Percentiles rank a stretch among this genome's conserved stretches.
Conservation (phyloP, 139 green algal species). For the Eudorina sp. region DNA sequence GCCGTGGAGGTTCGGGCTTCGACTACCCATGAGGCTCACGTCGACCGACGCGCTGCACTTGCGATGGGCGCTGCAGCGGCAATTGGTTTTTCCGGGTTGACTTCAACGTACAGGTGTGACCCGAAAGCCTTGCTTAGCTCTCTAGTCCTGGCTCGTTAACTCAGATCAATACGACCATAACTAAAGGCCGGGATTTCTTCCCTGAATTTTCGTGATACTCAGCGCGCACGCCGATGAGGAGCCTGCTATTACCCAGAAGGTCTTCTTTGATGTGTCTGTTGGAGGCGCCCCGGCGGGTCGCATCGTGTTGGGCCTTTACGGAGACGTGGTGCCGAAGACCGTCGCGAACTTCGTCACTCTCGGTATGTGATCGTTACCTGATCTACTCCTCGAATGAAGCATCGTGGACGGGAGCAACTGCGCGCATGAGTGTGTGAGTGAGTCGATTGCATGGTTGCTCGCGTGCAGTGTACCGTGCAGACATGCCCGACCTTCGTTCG, state of each 20-base stretch:
- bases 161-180: too few species aligned
- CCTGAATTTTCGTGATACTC: background rate
- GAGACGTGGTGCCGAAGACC: constrained; percentile 66
- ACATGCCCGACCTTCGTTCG: too few species aligned
- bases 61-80: constrained; percentile 11
- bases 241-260: constrained; percentile 51
- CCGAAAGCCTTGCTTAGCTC: too few species aligned
- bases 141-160: too few species aligned
- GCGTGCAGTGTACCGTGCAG: too few species aligned
- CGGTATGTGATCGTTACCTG: too few species aligned
- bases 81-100: background rate
- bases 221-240: constrained; percentile 17
- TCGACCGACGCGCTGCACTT: background rate
- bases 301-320: constrained; percentile 92
- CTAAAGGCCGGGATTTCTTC: too few species aligned
- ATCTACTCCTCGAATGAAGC: too few species aligned
- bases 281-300: constrained; percentile 82
- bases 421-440: too few species aligned
- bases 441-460: too few species aligned
- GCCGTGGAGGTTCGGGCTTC: background rate
- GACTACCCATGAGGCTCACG: background rate
- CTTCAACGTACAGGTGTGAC: background rate
- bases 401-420: too few species aligned
- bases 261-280: constrained; percentile 93
- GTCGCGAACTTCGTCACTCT: constrained; percentile 74